Evolutionary conservation across 768 basidiomycete species (phyloP).

Genomic region (Rhizopogon salebrosus): DNA sequence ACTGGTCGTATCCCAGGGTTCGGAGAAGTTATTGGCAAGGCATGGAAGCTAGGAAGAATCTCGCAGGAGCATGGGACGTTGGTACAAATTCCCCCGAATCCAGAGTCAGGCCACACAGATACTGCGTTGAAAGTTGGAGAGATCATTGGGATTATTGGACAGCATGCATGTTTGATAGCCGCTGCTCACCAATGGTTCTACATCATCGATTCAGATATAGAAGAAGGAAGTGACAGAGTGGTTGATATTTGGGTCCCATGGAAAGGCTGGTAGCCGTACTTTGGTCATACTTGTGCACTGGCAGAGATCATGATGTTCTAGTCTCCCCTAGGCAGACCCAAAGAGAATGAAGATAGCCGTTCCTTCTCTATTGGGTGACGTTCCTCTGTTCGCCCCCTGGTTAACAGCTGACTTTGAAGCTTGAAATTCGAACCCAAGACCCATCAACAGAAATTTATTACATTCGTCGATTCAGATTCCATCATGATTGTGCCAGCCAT

Average conservation of each 20-base stretch:
- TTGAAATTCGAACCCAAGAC: no score
- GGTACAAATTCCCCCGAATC: conserved; percentile 27
- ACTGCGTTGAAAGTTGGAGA: conserved; percentile 49
- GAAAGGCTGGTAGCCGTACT: conserved; percentile 78
- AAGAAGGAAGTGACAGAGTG: conserved; percentile 43
- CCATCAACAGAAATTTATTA: no score
- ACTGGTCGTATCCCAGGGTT: conserved; percentile 66
- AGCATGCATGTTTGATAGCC: conserved; percentile 81
- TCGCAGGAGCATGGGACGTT: conserved; percentile 81
- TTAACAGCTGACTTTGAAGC: no score
- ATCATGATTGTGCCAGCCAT: no score
- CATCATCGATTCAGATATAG: conserved; percentile 61
- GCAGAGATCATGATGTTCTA: no score
- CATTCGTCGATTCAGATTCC: no score
- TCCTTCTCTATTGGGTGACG: no score
- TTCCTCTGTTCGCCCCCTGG: no score
- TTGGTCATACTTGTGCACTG: no score
- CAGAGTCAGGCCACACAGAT: conserved; percentile 7
- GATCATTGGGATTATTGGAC: conserved; percentile 68
- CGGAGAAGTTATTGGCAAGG: conserved; percentile 63
- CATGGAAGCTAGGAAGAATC: conserved; percentile 58
- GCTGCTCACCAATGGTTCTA: conserved; percentile 86
- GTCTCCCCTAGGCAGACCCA: no score
- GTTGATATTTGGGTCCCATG: conserved; percentile 86
- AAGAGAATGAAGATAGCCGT: no score